Evolutionary conservation across 345 rosid genomes (phyloP), one percentile per base, ranked within the genome.

Genomic region (Camelina hispida): DNA sequence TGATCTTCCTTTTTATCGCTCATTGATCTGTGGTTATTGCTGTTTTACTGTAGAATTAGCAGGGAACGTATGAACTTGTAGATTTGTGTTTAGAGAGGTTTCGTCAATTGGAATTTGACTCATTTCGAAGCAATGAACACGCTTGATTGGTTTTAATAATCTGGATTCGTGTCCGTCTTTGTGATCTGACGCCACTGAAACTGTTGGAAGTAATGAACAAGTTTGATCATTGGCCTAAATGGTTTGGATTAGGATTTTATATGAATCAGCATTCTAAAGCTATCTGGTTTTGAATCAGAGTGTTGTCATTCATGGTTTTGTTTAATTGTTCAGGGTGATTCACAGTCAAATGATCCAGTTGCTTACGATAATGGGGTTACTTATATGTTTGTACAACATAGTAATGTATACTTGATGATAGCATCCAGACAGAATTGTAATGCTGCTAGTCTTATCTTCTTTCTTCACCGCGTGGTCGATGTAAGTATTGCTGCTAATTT

Each of bases 271-370:
- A 40, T 4, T 59, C 22, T 37, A 5, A 52, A 34, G 56, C 28
- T 30, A 12, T 70, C n/a, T 70, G 47, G 2, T 46, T 44, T 34
- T 15, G 17, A 53, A 10, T n/a, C 10, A 15, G 66, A 12, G 60
- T 46, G 5, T 53, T 7, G 0, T 44, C 58, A 62, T 40, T 28
- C 62, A 55, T 16, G 9, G 10, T 46, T 14, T 37, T 20, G 46
- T 32, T 3, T 15, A 9, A 65, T 20, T 66, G 34, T 58, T 68
- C 73, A 86, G 91, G 89, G 80, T 50, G 95, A 89, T 81, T 86
- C 87, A 55, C 87, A 87, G 68, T 89, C 87, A 43, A 88, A 89
- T 66, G 86, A 87, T 84, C 95, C 92, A n/a, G 95, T 89, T 59
- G 87, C 83, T 34, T 89, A 82, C 32, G 95, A 89, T 68, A 84